A percentile compares a stretch with the other conserved stretches of the same genome.
Conservation (phyloP, 176 grass and related monocot genomes). For the Aegilops umbellulata region DNA sequence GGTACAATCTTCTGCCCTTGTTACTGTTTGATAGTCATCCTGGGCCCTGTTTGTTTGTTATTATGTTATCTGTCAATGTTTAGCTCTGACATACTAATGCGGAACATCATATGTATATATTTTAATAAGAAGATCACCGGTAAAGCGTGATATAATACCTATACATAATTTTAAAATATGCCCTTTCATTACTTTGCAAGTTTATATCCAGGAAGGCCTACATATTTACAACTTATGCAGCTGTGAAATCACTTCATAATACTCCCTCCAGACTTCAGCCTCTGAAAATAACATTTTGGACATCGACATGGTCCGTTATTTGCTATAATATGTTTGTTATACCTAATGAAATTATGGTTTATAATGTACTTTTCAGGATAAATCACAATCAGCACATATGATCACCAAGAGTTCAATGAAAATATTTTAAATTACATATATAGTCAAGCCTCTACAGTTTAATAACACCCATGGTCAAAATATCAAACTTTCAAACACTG, state of each 20-base stretch:
- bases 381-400: neutral
- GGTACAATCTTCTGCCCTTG: conserved; percentile 47
- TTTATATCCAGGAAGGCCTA: conserved; percentile 3
- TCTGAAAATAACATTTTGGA: neutral
- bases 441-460: neutral
- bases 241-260: conserved; percentile 1
- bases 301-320: neutral
- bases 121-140: neutral
- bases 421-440: neutral
- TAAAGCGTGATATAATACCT: neutral
- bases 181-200: neutral
- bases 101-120: neutral
- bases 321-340: neutral
- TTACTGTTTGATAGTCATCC: conserved; percentile 27
- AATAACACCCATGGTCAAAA: neutral
- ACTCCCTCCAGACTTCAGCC: neutral
- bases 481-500: neutral
- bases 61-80: conserved; percentile 7
- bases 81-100: conserved; percentile 11
- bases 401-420: neutral
- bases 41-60: conserved; percentile 10
- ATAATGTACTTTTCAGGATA: neutral
- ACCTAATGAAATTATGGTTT: neutral
- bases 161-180: neutral
- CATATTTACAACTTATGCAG: conserved; percentile 10